Percentiles rank a stretch among this genome's conserved stretches.
These are phyloP conservation scores for Rhizopogon vesiculosus DNA, from an alignment of 768 basidiomycete species.

Conservation along the genomic window DNA sequence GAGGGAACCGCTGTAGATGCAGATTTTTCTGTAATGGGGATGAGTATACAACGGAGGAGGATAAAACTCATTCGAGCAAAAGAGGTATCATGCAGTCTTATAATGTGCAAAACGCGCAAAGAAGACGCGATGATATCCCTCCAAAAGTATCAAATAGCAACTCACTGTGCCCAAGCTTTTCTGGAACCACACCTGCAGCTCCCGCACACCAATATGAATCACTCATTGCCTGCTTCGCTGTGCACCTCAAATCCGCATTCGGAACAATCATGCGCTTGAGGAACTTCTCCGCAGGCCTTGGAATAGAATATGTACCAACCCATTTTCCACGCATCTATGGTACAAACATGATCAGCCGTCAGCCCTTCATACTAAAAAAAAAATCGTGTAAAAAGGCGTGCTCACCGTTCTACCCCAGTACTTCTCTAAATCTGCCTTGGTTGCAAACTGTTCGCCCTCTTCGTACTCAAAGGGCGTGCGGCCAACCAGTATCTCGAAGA, in stretches of 20 bases:
- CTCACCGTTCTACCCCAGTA: conserved; percentile 84
- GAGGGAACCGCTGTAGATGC: conserved; percentile 18
- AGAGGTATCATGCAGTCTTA: too few species aligned
- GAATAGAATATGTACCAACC: conserved; percentile 68
- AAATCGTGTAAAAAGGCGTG: conserved; percentile 1
- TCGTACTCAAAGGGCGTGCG: conserved; percentile 88
- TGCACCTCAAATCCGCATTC: conserved; percentile 78
- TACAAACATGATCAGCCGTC: background rate
- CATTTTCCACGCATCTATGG: conserved; percentile 72
- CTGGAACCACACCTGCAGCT: conserved; percentile 20
- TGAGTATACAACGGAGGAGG: background rate
- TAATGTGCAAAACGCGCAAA: too few species aligned
- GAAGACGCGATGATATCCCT: too few species aligned
- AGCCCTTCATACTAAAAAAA: background rate
- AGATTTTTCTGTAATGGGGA: conserved; percentile 26
- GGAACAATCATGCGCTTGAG: conserved; percentile 76
- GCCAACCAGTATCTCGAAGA: conserved; percentile 92
- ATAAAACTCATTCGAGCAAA: background rate
- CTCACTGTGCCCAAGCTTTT: conserved; percentile 36
- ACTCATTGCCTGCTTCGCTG: conserved; percentile 55
- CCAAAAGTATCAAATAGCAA: conserved; percentile 12
- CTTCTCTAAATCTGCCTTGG: conserved; percentile 74
- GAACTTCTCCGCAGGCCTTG: conserved; percentile 57
- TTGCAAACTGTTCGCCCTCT: conserved; percentile 73
- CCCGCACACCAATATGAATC: conserved; percentile 61